These are phyloP conservation scores for Boletus sp. DNA, from an alignment of 768 basidiomycete genomes.

Conservation along the genomic window DNA sequence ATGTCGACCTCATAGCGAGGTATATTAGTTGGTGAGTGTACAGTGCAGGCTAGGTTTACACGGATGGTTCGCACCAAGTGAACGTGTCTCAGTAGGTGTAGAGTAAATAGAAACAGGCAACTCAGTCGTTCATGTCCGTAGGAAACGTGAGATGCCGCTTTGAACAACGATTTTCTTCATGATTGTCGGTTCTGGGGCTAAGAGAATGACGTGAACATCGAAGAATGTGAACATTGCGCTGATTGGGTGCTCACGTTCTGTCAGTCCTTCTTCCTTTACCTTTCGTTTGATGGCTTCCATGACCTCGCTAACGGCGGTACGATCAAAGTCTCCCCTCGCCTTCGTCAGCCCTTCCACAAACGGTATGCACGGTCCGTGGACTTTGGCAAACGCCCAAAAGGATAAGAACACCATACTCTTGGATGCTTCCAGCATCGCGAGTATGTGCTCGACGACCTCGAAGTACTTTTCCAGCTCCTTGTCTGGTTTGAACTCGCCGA, in stretches of 20 bases:
- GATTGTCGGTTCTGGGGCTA: conserved; percentile 81
- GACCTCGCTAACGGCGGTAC: conserved; percentile 82
- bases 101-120: neutral
- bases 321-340: conserved; percentile 86
- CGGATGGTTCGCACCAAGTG: neutral
- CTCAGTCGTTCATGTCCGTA: conserved; percentile 40
- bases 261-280: conserved; percentile 83
- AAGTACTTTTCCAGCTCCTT: conserved; percentile 82
- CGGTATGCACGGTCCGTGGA: conserved; percentile 87
- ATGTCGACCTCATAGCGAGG: neutral
- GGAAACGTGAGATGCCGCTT: conserved; percentile 71
- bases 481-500: conserved; percentile 71
- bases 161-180: conserved; percentile 89
- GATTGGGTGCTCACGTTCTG: conserved; percentile 65
- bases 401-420: conserved; percentile 90
- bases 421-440: conserved; percentile 80
- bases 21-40: conserved; percentile 4
- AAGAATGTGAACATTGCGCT: neutral
- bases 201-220: conserved; percentile 4
- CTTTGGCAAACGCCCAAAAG: conserved; percentile 91
- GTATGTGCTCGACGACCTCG: conserved; percentile 81
- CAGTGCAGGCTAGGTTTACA: conserved; percentile 7
- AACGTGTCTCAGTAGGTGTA: neutral
- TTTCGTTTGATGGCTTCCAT: conserved; percentile 94
- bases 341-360: conserved; percentile 92